Evolutionary conservation across 2,329 filamentous ascomycete genomes (phyloP).

Genomic region (Cercospora brassicicola): DNA sequence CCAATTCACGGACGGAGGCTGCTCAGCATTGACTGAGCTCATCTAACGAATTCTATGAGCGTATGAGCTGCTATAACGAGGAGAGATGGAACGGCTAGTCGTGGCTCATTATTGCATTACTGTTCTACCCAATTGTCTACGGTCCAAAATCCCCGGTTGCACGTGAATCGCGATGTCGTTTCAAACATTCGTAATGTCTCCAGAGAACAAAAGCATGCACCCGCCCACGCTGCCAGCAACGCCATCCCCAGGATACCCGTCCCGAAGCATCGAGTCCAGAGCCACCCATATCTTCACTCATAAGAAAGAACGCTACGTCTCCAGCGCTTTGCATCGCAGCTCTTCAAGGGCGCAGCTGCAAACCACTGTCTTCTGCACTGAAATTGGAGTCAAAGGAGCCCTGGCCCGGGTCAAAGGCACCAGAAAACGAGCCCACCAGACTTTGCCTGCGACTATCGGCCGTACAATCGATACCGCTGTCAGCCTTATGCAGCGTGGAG

Average conservation of each 20-base stretch:
- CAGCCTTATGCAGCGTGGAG: not conserved
- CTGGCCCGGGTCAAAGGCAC: not conserved
- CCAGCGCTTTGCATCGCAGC: not conserved
- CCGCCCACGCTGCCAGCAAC: not conserved
- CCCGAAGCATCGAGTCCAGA: not conserved
- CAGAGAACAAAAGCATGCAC: not conserved
- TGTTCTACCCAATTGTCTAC: not conserved
- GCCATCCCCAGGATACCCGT: not conserved
- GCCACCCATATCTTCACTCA: not conserved
- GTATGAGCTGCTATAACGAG: not conserved
- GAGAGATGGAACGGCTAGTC: not conserved
- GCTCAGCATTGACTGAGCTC: not conserved
- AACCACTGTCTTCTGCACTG: not conserved
- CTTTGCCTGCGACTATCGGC: not conserved
- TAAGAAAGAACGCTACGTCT: not conserved
- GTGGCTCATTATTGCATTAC: not conserved
- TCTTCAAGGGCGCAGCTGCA: not conserved
- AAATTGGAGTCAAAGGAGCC: not conserved
- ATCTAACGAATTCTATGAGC: not conserved
- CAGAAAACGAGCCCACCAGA: not conserved
- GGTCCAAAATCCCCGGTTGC: not conserved
- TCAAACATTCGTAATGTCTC: not conserved
- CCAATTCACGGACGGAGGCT: not conserved
- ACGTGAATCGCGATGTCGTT: not conserved
- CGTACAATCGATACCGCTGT: constrained; percentile 4